Evolutionary conservation across 306 rosid genomes (phyloP), one percentile per base, ranked within the genome.

Genomic region (Cyclanthera cordifolia): DNA sequence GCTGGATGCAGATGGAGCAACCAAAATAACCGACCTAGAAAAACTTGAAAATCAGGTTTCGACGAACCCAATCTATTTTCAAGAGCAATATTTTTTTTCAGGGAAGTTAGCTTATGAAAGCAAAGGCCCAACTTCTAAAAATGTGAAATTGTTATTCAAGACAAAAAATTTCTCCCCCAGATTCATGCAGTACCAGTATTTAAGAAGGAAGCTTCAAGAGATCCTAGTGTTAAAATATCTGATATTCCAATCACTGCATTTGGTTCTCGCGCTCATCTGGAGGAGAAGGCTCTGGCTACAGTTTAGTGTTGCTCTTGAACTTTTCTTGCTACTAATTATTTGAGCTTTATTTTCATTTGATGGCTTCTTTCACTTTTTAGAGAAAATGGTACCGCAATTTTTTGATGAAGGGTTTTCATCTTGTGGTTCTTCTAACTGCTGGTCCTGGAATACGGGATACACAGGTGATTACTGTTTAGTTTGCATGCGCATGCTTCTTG

Each of bases 1-100:
- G 98, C 79, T 93, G 72, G 98, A 93, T 79, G 98, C 98, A 71
- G 98, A 93, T 84, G 98, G 98, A 71, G 98, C 98, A 82, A 93
- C 96, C 34, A 83, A 87, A 81, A 80, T 93, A 72, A 82, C 78
- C 70, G 98, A 89, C 72, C 78, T 87, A 54, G 95, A 93, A 83
- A 93, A 93, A 77, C 93, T 93, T 70, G 98, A 89, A 84, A 87
- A 81, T 67, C 81, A 86, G 96, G 98, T 92, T 76, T 53, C 2
- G 28, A 13, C 5, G 14, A 64, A 63, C 16, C 32, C 43, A 48
- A 53, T 68, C 57, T 16, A 47, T 27, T 68, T 48, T 27, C 27
- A 10, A 48, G 46, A 16, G 56, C 53, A 47, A 7, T 34, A n/a
- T 32, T 1, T 32, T 32, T 61, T 61, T 61, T 37, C 28, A 6